phyloP scores from a whole-genome alignment of 148 eudicot species.

The Pharnaceum exiguum region DNA sequence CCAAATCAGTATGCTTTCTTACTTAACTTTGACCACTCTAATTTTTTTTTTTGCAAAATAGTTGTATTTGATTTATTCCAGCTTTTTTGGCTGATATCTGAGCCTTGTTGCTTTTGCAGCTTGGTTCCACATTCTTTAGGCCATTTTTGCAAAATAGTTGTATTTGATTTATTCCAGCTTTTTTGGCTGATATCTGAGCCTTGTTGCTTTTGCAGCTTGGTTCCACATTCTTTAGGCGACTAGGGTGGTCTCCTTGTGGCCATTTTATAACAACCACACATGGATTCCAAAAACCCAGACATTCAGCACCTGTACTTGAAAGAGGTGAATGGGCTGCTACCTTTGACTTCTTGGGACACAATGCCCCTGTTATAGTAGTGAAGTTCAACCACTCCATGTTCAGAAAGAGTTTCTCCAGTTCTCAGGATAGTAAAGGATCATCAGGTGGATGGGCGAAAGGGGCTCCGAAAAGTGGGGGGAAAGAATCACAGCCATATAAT shows the following conservation, averaged over 20 bases:
- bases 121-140: no score
- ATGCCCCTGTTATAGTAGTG: conserved; percentile 92
- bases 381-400: conserved; percentile 98
- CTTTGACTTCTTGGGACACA: conserved; percentile 96
- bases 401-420: conserved; percentile 41
- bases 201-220: conserved; percentile 93
- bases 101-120: no score
- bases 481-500: conserved; percentile 82
- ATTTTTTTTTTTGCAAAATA: conserved; percentile 5
- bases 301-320: conserved; percentile 97
- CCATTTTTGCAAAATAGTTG: background rate
- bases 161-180: background rate
- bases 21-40: background rate
- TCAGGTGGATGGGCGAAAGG: conserved; percentile 85
- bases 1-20: conserved; percentile 73
- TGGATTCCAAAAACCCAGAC: conserved; percentile 97
- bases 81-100: conserved; percentile 16
- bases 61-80: background rate
- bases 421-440: conserved; percentile 54
- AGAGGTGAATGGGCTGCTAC: conserved; percentile 99
- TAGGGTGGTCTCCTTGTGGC: conserved; percentile 99
- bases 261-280: conserved; percentile 96
- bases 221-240: conserved; percentile 95
- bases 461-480: conserved; percentile 62
- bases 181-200: conserved; percentile 19